phyloP scores from a whole-genome alignment of 2,329 filamentous ascomycete genomes.

The Ambrosiella cleistominuta region DNA sequence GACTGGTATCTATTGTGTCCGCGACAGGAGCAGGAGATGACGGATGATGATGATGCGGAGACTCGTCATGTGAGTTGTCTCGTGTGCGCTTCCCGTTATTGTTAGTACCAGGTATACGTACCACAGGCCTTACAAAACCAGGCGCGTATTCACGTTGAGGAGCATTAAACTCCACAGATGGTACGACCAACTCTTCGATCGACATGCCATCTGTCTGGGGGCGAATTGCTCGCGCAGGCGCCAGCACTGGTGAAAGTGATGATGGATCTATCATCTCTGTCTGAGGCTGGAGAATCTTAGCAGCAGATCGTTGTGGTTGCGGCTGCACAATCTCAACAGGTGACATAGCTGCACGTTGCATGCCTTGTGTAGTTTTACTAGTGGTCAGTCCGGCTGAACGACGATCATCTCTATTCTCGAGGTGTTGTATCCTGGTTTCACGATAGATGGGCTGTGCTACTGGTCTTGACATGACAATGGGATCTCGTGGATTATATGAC shows the following conservation, averaged over 20 bases:
- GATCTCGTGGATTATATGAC: neutral
- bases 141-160: neutral
- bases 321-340: neutral
- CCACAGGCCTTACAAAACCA: neutral
- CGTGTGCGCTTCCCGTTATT: constrained; percentile 2
- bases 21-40: neutral
- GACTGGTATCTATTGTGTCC: neutral
- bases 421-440: neutral
- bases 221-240: neutral
- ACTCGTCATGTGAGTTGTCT: neutral
- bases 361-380: no score
- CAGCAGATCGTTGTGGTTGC: neutral
- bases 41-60: neutral
- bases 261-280: no score
- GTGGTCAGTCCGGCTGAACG: no score
- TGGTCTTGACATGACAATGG: neutral
- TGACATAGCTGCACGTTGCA: neutral
- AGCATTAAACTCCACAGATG: constrained; percentile 6
- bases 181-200: constrained; percentile 1
- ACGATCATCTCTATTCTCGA: neutral
- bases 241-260: neutral
- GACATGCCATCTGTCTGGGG: neutral
- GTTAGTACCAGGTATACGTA: neutral
- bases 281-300: neutral
- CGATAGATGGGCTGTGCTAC: neutral